A percentile compares a stretch with the other conserved stretches of the same genome.
These are phyloP conservation scores for Malassezia arunalokei DNA, from an alignment of 1,284 basidiomycete species.

Conservation along the genomic window DNA sequence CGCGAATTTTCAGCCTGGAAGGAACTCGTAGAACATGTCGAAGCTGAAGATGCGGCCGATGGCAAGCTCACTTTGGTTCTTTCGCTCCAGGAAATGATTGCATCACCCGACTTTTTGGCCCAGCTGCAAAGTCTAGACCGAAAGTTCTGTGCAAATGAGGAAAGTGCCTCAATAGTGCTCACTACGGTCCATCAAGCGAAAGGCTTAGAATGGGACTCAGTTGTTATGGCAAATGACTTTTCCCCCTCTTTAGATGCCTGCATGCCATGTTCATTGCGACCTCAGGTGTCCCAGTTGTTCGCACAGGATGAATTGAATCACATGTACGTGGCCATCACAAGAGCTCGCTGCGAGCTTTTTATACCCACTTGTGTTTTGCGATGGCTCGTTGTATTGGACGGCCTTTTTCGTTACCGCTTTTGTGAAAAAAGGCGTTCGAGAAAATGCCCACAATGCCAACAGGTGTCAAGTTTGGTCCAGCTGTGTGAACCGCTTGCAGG, in stretches of 20 bases:
- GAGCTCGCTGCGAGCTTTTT: slow-evolving; percentile 26
- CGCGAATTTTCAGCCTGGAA: slow-evolving; percentile 37
- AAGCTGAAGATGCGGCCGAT: slow-evolving; percentile 32
- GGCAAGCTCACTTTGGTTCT: slow-evolving; percentile 30
- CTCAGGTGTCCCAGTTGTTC: slow-evolving; percentile 17
- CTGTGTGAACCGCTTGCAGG: not conserved
- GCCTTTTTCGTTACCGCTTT: slow-evolving; percentile 18
- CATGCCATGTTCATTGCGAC: not conserved
- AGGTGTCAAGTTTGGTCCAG: slow-evolving; percentile 2
- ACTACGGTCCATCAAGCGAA: slow-evolving; percentile 39
- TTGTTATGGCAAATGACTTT: slow-evolving; percentile 33
- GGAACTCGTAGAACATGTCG: slow-evolving; percentile 33
- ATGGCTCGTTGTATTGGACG: slow-evolving; percentile 29
- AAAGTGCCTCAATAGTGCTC: slow-evolving; percentile 22
- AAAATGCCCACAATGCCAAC: slow-evolving; percentile 5
- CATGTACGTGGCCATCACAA: slow-evolving; percentile 33
- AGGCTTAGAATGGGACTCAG: slow-evolving; percentile 37
- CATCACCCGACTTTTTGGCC: slow-evolving; percentile 24
- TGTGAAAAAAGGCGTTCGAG: not conserved
- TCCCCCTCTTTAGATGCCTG: slow-evolving; percentile 18
- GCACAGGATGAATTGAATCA: slow-evolving; percentile 34
- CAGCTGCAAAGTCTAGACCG: slow-evolving; percentile 22
- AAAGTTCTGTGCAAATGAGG: slow-evolving; percentile 21
- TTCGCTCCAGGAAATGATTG: slow-evolving; percentile 20
- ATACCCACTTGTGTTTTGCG: slow-evolving; percentile 19